These are phyloP conservation scores for carrot (Daucus carota) DNA, from an alignment of 129 eudicot species.

Conservation along the genomic window DH1_v3.0 NC_030382.2:51398501-51399000, in stretches of 20 bases:
- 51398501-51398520: constrained; percentile 71
- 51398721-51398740: neutral
- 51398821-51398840: neutral
- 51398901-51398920: neutral
- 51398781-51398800: neutral
- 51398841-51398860: neutral
- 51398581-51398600: constrained; percentile 80
- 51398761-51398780: neutral
- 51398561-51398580: constrained; percentile 42
- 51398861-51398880: neutral
- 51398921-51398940: neutral
- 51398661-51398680: neutral
- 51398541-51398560: constrained; percentile 46
- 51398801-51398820: neutral
- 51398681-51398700: neutral
- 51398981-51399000: neutral
- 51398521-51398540: constrained; percentile 66
- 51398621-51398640: constrained; percentile 75
- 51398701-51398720: neutral
- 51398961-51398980: neutral
- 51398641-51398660: neutral
- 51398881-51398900: neutral
- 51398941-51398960: neutral
- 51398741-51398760: neutral
- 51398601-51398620: constrained; percentile 67